Conservation (phyloP, 306 rosid genomes). For the Lotus japonicus region DNA sequence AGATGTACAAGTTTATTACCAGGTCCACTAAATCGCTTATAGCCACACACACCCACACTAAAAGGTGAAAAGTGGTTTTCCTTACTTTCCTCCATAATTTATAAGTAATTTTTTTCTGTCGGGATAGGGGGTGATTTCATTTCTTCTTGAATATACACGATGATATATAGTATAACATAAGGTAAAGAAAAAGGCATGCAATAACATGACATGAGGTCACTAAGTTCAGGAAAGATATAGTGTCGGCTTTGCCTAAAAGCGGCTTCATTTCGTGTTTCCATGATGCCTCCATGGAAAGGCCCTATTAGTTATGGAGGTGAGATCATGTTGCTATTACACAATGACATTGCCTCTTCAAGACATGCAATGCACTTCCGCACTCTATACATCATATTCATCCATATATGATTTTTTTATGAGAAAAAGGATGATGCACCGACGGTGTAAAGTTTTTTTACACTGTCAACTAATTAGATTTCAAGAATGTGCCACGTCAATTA, state of each 20-base stretch:
- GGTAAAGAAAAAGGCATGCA: background rate
- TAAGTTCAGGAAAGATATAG: background rate
- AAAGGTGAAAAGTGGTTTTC: constrained; percentile 32
- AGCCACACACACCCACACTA: background rate
- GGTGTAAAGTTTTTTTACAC: too few species aligned
- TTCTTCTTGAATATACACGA: background rate
- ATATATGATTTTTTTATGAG: too few species aligned
- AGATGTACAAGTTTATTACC: background rate
- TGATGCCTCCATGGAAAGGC: constrained; percentile 17
- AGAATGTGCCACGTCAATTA: too few species aligned
- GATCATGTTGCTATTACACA: constrained; percentile 36
- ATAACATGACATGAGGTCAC: background rate
- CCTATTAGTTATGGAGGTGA: constrained; percentile 33
- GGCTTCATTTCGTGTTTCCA: background rate
- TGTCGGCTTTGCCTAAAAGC: constrained; percentile 14
- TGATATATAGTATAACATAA: background rate
- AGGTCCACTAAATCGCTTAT: constrained; percentile 4
- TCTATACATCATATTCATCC: background rate
- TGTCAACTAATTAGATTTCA: too few species aligned
- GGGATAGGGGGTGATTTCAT: background rate
- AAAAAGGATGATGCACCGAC: too few species aligned
- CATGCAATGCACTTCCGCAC: constrained; percentile 26
- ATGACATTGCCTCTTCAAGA: constrained; percentile 26
- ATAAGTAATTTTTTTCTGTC: background rate
- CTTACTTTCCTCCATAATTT: background rate